phyloP scores from a whole-genome alignment of 2,329 filamentous ascomycete species.

The Emmonsia crescens region DNA sequence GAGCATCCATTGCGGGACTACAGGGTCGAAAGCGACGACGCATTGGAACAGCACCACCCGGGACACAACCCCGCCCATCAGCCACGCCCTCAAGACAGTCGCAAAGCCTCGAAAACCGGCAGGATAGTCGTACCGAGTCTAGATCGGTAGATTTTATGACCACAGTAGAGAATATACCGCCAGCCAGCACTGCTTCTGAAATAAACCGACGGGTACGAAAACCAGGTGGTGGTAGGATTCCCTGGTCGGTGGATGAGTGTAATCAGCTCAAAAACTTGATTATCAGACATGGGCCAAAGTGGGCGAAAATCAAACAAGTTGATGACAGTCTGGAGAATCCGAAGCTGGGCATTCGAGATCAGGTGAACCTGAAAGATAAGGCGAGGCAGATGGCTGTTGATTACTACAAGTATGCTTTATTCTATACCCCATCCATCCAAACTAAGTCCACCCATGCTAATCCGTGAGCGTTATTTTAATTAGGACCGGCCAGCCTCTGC shows the following conservation, averaged over 20 bases:
- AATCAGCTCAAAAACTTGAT: slow-evolving; percentile 41
- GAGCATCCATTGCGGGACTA: not conserved
- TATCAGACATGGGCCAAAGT: slow-evolving; percentile 35
- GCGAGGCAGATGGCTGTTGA: slow-evolving; percentile 44
- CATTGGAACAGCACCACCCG: not conserved
- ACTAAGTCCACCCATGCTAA: not conserved
- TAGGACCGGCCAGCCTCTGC: slow-evolving; percentile 26
- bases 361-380: slow-evolving; percentile 46
- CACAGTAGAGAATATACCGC: not conserved
- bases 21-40: not conserved
- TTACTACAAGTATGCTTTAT: slow-evolving; percentile 32
- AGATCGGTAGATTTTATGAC: not conserved
- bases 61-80: not conserved
- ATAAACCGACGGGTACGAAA: not conserved
- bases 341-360: slow-evolving; percentile 30
- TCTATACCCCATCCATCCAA: not conserved
- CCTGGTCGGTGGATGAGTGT: slow-evolving; percentile 32
- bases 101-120: not conserved
- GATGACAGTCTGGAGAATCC: slow-evolving; percentile 23
- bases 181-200: not conserved
- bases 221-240: not conserved
- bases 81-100: not conserved
- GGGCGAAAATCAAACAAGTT: slow-evolving; percentile 34
- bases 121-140: not conserved
- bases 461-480: not conserved